phyloP scores from a whole-genome alignment of 1,284 basidiomycete genomes.

The Boletus semigastroideus region DNA sequence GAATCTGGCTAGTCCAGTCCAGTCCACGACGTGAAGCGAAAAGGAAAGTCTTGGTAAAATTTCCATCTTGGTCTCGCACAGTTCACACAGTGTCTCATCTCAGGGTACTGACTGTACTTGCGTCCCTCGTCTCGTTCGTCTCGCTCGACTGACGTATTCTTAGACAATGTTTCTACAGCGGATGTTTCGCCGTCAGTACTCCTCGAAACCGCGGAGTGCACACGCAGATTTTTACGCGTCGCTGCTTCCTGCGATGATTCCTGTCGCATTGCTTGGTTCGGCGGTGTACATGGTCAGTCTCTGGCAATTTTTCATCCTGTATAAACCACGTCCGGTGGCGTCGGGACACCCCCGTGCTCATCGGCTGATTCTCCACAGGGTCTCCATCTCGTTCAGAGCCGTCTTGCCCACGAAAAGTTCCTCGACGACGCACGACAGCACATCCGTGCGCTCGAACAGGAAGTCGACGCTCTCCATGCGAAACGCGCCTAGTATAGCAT shows the following conservation, averaged over 20 bases:
- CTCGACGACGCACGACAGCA: constrained; percentile 56
- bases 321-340: constrained; percentile 11
- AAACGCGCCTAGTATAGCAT: constrained; percentile 3
- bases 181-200: constrained; percentile 6
- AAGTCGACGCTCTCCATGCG: constrained; percentile 47
- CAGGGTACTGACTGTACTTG: no score
- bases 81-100: no score
- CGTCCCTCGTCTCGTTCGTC: no score
- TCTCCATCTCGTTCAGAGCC: constrained; percentile 59
- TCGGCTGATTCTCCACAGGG: constrained; percentile 43
- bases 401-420: constrained; percentile 67
- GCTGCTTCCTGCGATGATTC: constrained; percentile 72
- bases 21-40: background rate
- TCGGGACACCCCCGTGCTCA: constrained; percentile 16
- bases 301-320: constrained; percentile 9
- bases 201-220: constrained; percentile 35
- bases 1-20: background rate
- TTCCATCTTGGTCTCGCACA: constrained; percentile 12
- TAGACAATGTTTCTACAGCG: background rate
- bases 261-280: constrained; percentile 71
- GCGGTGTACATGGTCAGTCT: constrained; percentile 66
- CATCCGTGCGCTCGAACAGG: constrained; percentile 55
- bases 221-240: constrained; percentile 68
- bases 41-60: background rate
- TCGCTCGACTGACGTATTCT: no score